Evolutionary conservation across 441 rosid species (phyloP).

Genomic region (Populus trichocarpa): DNA sequence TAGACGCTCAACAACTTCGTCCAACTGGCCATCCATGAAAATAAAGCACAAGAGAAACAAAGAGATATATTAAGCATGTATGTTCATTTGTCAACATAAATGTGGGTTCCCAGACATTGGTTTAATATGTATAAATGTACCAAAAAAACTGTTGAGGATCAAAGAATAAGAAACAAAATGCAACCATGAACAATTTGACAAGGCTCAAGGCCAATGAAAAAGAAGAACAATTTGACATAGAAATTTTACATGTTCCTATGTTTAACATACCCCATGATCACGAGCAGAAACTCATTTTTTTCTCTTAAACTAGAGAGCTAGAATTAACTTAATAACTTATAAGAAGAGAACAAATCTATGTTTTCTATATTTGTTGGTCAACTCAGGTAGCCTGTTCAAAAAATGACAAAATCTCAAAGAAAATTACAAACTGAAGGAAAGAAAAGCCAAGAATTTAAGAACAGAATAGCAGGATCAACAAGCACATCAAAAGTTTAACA

Average conservation of each 20-base stretch:
- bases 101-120: neutral
- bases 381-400: neutral
- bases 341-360: neutral
- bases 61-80: slow-evolving; percentile 1
- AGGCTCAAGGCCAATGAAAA: neutral
- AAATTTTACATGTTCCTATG: neutral
- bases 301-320: neutral
- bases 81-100: neutral
- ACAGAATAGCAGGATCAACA: neutral
- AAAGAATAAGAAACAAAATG: neutral
- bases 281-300: neutral
- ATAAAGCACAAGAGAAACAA: slow-evolving; percentile 15
- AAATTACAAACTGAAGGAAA: neutral
- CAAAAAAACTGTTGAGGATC: neutral
- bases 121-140: neutral
- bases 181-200: neutral
- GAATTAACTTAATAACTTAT: neutral
- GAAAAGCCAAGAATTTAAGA: neutral
- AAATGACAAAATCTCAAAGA: neutral
- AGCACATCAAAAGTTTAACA: neutral
- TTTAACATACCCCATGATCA: neutral
- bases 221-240: neutral
- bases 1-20: slow-evolving; percentile 43
- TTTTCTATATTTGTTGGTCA: neutral
- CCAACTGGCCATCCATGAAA: slow-evolving; percentile 48